Base-by-base conservation (phyloP, 805 yeast genomes). In the Zygosaccharomyces kombuchaensis region DNA sequence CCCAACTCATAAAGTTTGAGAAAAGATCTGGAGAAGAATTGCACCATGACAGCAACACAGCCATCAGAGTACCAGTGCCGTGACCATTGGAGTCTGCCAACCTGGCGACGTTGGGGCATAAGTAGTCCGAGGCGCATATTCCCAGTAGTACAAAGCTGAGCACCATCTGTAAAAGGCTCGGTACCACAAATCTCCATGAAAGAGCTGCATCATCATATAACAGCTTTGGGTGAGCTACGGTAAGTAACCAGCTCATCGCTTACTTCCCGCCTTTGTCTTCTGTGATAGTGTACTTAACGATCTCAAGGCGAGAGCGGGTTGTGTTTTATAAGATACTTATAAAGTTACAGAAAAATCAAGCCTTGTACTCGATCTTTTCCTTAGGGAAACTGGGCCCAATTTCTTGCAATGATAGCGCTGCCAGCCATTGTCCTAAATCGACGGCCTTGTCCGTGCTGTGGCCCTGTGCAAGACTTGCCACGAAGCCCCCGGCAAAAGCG, bases 341-440 rank as follows among this genome's bases (percentile, higher is more conserved):
- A 16, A 10, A 13, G 23, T 9, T 9, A 14, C 16, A 9, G 17
- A 21, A 13, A 22, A 30, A 14, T 48, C 45, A 60, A 41, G 53
- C 58, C 25, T 48, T 47, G 67, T 77, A 81, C 41, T 76, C 57
- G 58, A 78, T 71, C 71, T 83, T 83, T 56, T 87, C 85, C 72
- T 75, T 73, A 57, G 98, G 98, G 80, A 81, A 93, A 42, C 96
- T 77, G 38, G 99, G 96, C 47, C 99, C 99, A 55, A 85, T 78
- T 70, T 87, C 87, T 77, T 89, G 97, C 66, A 93, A 84, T 40
- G 96, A 85, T 56, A 86, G 69, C 55, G 87, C 76, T 50, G 99
- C 99, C 56, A 95, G 82, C 97, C 98, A 90, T 73, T 91, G 98
- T 55, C 97, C 98, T 68, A 82, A 78, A 58, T 84, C 87, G 52